A percentile compares a stretch with the other conserved stretches of the same genome.
phyloP scores from a whole-genome alignment of 495 filamentous ascomycete species.

The Penicillium salamii region DNA sequence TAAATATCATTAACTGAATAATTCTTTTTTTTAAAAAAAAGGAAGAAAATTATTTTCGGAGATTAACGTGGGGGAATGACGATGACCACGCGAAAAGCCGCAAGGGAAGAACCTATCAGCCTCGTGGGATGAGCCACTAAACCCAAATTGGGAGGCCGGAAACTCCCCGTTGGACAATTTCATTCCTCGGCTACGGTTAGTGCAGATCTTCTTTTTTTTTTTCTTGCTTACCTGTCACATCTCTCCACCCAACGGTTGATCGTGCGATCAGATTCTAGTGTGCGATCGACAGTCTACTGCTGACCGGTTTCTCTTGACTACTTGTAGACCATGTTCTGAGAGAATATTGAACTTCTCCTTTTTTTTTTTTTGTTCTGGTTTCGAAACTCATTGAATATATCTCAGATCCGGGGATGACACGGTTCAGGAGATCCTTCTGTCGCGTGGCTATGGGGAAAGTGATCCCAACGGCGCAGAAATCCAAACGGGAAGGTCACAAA shows the following conservation, averaged over 20 bases:
- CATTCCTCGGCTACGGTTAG: conserved; percentile 27
- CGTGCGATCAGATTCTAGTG: conserved; percentile 17
- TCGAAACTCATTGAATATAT: too few relatives aligned
- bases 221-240: conserved; percentile 30
- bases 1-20: too few relatives aligned
- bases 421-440: conserved; percentile 11
- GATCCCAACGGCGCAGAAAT: conserved; percentile 2
- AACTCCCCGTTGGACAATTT: conserved; percentile 20
- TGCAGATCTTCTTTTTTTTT: conserved; percentile 26
- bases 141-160: conserved; percentile 24
- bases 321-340: background rate
- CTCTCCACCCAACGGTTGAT: conserved; percentile 26
- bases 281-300: background rate
- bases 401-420: conserved; percentile 6
- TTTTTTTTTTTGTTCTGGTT: too few relatives aligned
- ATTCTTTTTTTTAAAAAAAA: too few relatives aligned
- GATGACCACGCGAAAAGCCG: conserved; percentile 19
- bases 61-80: conserved; percentile 32
- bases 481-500: conserved; percentile 10
- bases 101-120: conserved; percentile 3
- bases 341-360: too few relatives aligned
- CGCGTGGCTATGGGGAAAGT: conserved; percentile 12
- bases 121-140: conserved; percentile 12
- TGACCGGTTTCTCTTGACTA: too few relatives aligned
- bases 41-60: conserved; percentile 20